Evolutionary conservation across 805 yeast genomes (phyloP), one percentile per base, ranked within the genome.

Genomic region (Pichia scutulata): DNA sequence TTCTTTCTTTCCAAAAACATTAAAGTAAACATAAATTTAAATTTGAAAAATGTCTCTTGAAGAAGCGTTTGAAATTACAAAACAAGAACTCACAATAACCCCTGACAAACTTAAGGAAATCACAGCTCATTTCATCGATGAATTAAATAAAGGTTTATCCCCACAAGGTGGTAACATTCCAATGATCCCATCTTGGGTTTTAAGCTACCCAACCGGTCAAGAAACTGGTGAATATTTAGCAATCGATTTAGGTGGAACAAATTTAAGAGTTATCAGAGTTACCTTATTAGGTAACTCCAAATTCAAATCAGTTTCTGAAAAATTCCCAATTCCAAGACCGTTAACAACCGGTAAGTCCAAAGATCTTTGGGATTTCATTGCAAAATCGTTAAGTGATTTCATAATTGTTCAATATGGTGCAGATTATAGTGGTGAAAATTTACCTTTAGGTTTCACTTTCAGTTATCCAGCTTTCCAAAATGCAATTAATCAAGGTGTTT

Each of bases 141-240:
- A 92, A 70, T 79, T 92, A 60, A 80, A 82, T 56, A 86, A 86
- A 68, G 97, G 97, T 53, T 76, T 86, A 58, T 75, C 83, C 52
- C 75, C 77, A 63, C 68, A 75, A 51, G 92, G 93, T 47, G 95
- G 93, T 52, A 84, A 84, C 67, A 88, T 89, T 63, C 98, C 99
- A 54, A 92, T 92, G 98, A 89, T 85, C 65, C 96, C 96, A 44
- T 87, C 95, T 55, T 92, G 97, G 97, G 97, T 92, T 50, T 74
- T 89, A 76, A 95, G 86, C 63, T 85, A 75, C 74, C 97, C 98
- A 57, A 84, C 92, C 46, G 99, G 99, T 57, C 72, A 81, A 58
- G 99, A 92, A 69, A 77, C 76, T 41, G 99, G 99, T 57, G 83
- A 88, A 58, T 92, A 77, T 70, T 72, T 92, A 65, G 97, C 98